Conservation (phyloP, 352 stramenopile species). For the Phytophthora ramorum region DNA sequence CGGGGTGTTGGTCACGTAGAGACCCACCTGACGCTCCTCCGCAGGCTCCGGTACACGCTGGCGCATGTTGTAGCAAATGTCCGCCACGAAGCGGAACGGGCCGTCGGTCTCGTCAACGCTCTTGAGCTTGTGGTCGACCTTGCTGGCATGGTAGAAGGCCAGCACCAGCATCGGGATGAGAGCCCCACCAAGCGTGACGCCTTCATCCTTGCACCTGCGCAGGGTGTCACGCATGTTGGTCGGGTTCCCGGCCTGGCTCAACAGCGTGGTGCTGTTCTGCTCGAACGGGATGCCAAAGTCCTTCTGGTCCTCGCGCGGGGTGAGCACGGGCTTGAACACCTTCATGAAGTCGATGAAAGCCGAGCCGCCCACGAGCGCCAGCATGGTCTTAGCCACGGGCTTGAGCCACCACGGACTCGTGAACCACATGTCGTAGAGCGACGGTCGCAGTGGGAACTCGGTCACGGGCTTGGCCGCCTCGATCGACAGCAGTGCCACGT, state of each 20-base stretch:
- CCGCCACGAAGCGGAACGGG: constrained; percentile 48
- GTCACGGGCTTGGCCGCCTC: constrained; percentile 26
- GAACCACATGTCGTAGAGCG: constrained; percentile 54
- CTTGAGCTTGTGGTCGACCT: constrained; percentile 42
- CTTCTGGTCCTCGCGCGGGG: constrained; percentile 47
- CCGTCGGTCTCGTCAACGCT: constrained; percentile 20
- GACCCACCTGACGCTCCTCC: constrained; percentile 46
- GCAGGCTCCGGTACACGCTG: constrained; percentile 24
- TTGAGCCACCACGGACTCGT: constrained; percentile 51
- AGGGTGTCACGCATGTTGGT: constrained; percentile 54
- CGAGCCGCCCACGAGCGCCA: constrained; percentile 28
- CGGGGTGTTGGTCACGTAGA: constrained; percentile 54
- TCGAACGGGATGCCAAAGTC: constrained; percentile 44
- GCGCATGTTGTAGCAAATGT: constrained; percentile 65
- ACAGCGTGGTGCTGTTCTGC: constrained; percentile 52
- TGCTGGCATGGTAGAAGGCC: constrained; percentile 55
- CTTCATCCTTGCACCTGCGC: constrained; percentile 48
- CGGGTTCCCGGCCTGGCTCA: constrained; percentile 45
- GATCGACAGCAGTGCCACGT: constrained; percentile 43
- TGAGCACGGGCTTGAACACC: constrained; percentile 51
- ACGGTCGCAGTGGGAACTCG: constrained; percentile 46
- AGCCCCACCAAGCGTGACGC: constrained; percentile 50
- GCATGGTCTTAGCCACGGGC: constrained; percentile 33
- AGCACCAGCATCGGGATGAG: constrained; percentile 53
- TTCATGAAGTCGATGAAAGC: constrained; percentile 57